Evolutionary conservation across 2,329 filamentous ascomycete genomes (phyloP).

Genomic region (Curvularia sp.): DNA sequence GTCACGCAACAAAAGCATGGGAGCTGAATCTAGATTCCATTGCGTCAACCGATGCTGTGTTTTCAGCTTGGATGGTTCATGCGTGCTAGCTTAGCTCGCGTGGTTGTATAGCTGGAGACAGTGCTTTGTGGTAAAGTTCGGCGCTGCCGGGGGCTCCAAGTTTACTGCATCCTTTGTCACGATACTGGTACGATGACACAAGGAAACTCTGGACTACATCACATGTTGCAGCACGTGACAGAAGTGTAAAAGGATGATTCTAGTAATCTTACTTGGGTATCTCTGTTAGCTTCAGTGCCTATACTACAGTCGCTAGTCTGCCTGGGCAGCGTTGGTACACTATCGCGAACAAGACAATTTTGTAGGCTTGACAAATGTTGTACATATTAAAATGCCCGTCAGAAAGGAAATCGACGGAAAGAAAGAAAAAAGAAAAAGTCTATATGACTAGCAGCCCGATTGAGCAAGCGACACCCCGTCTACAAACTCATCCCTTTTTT

Average conservation of each 20-base stretch:
- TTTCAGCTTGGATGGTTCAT: not conserved
- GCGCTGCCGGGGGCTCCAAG: not conserved
- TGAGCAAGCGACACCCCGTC: conserved; percentile 7
- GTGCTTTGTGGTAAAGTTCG: not conserved
- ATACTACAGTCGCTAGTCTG: no score
- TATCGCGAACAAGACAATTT: not conserved
- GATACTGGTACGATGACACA: not conserved
- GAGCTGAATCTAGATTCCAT: not conserved
- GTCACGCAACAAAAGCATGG: no score
- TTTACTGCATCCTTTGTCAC: not conserved
- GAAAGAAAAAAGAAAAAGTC: conserved; percentile 9
- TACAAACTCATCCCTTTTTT: conserved; percentile 21
- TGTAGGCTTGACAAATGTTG: conserved; percentile 8
- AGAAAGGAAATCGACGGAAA: conserved; percentile 5
- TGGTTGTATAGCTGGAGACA: not conserved
- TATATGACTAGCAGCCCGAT: conserved; percentile 7
- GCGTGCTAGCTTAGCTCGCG: not conserved
- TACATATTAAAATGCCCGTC: conserved; percentile 20
- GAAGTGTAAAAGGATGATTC: no score
- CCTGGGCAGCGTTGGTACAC: no score
- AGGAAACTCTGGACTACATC: not conserved
- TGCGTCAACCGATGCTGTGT: not conserved
- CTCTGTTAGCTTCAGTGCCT: no score
- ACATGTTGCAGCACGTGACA: no score
- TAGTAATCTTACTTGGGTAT: no score